Evolutionary conservation across 164 flowering plant genomes (phyloP).

Genomic region (Stephania cephalantha): DNA sequence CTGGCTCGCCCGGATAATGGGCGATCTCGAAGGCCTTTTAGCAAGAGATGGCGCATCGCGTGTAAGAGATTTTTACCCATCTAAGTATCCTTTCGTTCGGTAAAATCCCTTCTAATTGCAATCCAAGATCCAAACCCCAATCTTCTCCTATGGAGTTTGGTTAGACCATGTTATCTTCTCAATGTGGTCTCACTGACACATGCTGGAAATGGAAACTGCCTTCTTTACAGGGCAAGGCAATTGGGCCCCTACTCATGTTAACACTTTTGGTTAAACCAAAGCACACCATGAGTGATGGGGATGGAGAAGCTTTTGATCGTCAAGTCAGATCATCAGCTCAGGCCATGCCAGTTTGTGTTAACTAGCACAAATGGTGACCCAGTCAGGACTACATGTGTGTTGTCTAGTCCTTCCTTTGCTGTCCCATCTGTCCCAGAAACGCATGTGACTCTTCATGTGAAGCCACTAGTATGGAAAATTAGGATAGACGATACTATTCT

Average conservation of each 20-base stretch:
- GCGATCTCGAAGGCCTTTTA: slow-evolving; percentile 83
- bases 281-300: neutral
- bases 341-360: neutral
- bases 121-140: slow-evolving; percentile 48
- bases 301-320: neutral
- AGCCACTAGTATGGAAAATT: neutral
- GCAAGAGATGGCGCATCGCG: slow-evolving; percentile 73
- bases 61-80: slow-evolving; percentile 48
- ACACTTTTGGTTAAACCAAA: neutral
- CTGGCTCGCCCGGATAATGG: slow-evolving; percentile 89
- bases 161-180: neutral
- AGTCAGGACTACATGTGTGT: neutral
- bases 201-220: neutral
- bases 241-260: neutral
- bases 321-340: neutral
- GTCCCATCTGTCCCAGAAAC: neutral
- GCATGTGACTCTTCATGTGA: neutral
- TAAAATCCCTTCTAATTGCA: slow-evolving; percentile 65
- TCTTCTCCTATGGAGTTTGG: neutral
- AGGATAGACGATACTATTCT: neutral
- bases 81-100: slow-evolving; percentile 60
- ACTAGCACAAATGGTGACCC: neutral
- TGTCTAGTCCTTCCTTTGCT: neutral
- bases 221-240: neutral
- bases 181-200: neutral